Conservation (phyloP, 352 stramenopile genomes). For the Phytopythium montanum region DNA sequence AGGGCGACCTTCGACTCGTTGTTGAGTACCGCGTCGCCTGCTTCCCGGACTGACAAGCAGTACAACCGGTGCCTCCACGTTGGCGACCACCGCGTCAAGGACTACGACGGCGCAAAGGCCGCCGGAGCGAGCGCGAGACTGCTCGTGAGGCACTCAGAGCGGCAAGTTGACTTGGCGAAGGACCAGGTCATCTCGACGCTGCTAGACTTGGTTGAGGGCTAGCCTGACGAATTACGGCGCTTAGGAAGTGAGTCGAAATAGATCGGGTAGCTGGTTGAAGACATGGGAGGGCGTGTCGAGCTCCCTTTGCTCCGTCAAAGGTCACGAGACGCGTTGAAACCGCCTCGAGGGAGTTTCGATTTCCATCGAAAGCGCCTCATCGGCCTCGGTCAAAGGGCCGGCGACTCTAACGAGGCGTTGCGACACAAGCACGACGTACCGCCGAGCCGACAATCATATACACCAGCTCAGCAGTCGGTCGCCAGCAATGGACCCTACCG, state of each 20-base stretch:
- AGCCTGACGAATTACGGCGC: background rate
- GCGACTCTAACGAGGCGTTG: background rate
- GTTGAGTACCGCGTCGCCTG: background rate
- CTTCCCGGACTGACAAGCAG: background rate
- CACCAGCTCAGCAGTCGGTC: background rate
- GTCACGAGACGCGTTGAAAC: constrained; percentile 1
- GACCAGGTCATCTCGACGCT: constrained; percentile 33
- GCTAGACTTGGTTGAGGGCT: constrained; percentile 9
- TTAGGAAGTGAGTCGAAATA: background rate
- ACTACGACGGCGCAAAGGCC: constrained; percentile 44
- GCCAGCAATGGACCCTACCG: background rate
- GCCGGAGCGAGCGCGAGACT: constrained; percentile 39
- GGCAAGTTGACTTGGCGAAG: constrained; percentile 1
- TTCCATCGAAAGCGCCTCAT: background rate
- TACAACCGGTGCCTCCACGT: constrained; percentile 44
- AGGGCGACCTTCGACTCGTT: constrained; percentile 37
- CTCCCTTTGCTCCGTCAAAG: background rate
- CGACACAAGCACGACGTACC: background rate
- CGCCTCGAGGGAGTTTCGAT: background rate
- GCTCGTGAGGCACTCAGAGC: constrained; percentile 20
- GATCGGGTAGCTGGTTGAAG: background rate
- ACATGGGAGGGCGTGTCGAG: background rate
- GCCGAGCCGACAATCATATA: background rate
- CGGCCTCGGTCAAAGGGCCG: background rate
- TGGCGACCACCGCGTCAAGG: constrained; percentile 48